phyloP scores from a whole-genome alignment of 2,329 filamentous ascomycete genomes.

The Ophiostoma ips region DNA sequence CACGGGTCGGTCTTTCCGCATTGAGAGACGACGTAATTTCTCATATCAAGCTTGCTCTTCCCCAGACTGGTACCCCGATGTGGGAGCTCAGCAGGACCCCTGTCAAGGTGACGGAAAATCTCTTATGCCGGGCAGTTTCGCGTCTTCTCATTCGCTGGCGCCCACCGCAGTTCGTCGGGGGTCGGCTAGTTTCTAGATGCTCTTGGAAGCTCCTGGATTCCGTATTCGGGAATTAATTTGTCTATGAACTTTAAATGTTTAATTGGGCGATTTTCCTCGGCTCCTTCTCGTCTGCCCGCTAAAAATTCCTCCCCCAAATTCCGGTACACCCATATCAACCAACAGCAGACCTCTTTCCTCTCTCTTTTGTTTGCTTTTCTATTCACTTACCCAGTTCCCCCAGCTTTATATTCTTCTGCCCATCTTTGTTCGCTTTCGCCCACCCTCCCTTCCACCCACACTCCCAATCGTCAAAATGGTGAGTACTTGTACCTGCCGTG shows the following conservation, averaged over 20 bases:
- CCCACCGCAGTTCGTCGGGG: neutral
- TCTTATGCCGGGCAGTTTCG: neutral
- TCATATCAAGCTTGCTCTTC: neutral
- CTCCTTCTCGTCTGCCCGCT: conserved; percentile 6
- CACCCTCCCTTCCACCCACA: no score
- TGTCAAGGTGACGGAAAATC: neutral
- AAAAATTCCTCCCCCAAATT: conserved; percentile 8
- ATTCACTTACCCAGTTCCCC: neutral
- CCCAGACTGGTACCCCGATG: neutral
- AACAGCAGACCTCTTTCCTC: neutral
- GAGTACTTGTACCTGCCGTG: conserved; percentile 5
- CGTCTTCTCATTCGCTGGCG: neutral
- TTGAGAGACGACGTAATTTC: no score
- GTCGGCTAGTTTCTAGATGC: conserved; percentile 20
- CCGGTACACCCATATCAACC: neutral
- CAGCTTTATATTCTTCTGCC: no score
- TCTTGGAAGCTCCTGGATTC: conserved; percentile 20
- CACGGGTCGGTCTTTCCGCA: no score
- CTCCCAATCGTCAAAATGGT: conserved; percentile 16
- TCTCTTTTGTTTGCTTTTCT: neutral
- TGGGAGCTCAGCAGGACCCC: neutral
- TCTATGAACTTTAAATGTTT: neutral
- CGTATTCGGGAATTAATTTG: neutral
- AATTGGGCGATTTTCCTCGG: conserved; percentile 7
- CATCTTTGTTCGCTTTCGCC: no score